Evolutionary conservation across 2,329 filamentous ascomycete genomes (phyloP).

Genomic region (Rachicladosporium sp.): DNA sequence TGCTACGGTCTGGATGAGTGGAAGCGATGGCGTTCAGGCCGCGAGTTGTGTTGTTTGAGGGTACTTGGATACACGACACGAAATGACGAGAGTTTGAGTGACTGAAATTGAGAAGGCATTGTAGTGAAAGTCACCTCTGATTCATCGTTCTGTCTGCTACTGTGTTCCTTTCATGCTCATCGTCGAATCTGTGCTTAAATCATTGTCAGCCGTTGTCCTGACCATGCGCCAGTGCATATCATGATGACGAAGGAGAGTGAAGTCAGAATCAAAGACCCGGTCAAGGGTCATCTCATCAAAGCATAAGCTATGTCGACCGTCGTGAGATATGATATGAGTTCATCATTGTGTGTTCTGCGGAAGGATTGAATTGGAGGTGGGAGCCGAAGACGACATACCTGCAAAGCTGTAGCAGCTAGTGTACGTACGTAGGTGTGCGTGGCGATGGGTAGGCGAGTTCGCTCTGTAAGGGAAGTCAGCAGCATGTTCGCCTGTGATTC

Average conservation of each 20-base stretch:
- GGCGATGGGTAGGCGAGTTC: too few relatives aligned
- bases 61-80: too few relatives aligned
- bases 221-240: not conserved
- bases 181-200: too few relatives aligned
- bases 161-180: too few relatives aligned
- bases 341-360: slow-evolving; percentile 18
- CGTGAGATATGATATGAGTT: slow-evolving; percentile 25
- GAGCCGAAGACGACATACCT: too few relatives aligned
- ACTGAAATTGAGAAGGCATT: too few relatives aligned
- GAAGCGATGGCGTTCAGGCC: not conserved
- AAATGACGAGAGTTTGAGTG: too few relatives aligned
- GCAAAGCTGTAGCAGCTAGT: too few relatives aligned
- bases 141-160: too few relatives aligned
- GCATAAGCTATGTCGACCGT: slow-evolving; percentile 30
- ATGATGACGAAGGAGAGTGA: slow-evolving; percentile 7
- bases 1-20: slow-evolving; percentile 2
- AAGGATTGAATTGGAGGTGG: not conserved
- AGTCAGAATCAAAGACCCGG: slow-evolving; percentile 19
- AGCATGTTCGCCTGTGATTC: too few relatives aligned
- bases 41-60: not conserved
- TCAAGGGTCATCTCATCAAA: slow-evolving; percentile 28
- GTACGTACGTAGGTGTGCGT: not conserved
- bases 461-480: too few relatives aligned
- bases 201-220: not conserved
- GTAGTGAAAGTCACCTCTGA: too few relatives aligned